phyloP scores from a whole-genome alignment of 176 grass and related monocot species.

The Carex cristatella region DNA sequence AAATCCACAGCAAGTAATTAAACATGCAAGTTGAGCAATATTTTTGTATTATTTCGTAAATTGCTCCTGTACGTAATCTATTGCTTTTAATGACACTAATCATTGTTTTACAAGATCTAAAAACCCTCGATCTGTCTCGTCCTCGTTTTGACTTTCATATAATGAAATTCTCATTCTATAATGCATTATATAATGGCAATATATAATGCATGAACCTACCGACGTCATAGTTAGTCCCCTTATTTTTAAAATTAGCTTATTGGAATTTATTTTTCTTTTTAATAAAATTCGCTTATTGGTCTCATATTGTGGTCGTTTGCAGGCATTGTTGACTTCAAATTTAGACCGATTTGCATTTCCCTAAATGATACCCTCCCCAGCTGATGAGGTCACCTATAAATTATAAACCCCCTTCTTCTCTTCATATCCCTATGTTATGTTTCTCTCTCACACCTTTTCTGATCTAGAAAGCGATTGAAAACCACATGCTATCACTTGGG shows the following conservation, averaged over 20 bases:
- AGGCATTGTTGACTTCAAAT: neutral
- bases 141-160: no score
- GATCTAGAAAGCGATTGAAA: slow-evolving; percentile 1
- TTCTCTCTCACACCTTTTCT: slow-evolving; percentile 7
- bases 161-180: no score
- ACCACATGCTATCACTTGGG: slow-evolving; percentile 1
- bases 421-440: neutral
- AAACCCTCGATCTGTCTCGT: no score
- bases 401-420: neutral
- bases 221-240: neutral
- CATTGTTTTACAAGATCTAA: no score
- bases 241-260: neutral
- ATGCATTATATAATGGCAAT: no score
- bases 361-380: slow-evolving; percentile 20
- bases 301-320: neutral
- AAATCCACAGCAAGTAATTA: neutral
- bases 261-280: neutral
- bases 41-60: neutral
- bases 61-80: neutral
- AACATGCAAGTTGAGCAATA: neutral
- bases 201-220: neutral
- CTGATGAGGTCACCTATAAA: neutral
- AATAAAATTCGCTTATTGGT: neutral
- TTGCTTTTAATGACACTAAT: neutral
- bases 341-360: neutral